A percentile compares a stretch with the other conserved stretches of the same genome.
Evolutionary conservation across 192 early-diverging fungal genomes (phyloP).

Genomic region (Chytriomyces confervae): DNA sequence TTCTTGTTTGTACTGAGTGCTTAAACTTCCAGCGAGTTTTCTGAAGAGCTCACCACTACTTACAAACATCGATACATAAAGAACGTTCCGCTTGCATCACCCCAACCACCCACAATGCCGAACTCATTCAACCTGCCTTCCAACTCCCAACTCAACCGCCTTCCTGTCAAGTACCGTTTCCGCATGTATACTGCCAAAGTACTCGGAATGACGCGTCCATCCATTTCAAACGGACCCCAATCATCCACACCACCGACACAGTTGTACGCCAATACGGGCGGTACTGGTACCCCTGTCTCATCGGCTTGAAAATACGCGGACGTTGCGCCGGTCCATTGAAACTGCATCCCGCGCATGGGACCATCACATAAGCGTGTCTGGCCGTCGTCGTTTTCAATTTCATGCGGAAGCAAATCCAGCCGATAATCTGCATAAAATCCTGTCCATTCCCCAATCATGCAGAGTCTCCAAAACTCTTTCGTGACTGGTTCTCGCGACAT

Average conservation of each 20-base stretch:
- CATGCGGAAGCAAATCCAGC: background rate
- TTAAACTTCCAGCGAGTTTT: too few relatives aligned
- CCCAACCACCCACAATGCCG: conserved; percentile 23
- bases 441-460: conserved; percentile 11
- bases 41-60: too few relatives aligned
- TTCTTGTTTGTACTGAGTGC: too few relatives aligned
- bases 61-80: background rate
- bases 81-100: conserved; percentile 2
- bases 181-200: conserved; percentile 12
- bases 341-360: conserved; percentile 7
- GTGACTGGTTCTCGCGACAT: background rate
- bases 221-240: conserved; percentile 1
- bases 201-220: conserved; percentile 2
- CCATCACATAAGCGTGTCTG: conserved; percentile 5
- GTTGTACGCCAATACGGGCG: background rate
- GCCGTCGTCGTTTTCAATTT: background rate
- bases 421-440: conserved; percentile 28
- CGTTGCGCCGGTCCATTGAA: background rate
- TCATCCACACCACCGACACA: conserved; percentile 5
- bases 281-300: background rate
- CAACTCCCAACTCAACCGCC: conserved; percentile 6
- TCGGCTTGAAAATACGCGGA: background rate
- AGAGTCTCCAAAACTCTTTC: background rate
- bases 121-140: conserved; percentile 22
- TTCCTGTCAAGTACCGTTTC: conserved; percentile 10